These are phyloP conservation scores for Ormosia emarginata DNA, from an alignment of 306 rosid species.

Conservation along the genomic window DNA sequence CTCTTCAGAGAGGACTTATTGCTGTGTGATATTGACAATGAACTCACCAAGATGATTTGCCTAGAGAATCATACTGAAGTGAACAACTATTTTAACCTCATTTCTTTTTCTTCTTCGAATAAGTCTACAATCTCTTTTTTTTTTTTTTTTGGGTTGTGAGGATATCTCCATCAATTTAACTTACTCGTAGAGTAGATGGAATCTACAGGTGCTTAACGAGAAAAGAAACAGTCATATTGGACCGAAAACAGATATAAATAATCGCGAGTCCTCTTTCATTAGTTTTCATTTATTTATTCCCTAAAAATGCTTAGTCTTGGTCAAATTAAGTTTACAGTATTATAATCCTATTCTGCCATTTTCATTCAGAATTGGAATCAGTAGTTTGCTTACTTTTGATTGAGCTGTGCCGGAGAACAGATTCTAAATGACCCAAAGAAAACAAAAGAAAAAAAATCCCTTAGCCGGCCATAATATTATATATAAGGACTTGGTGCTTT, in stretches of 20 bases:
- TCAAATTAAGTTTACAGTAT: conserved; percentile 2
- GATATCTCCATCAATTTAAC: background rate
- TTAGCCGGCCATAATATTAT: background rate
- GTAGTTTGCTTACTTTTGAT: background rate
- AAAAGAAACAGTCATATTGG: background rate
- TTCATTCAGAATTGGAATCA: background rate
- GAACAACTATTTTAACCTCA: background rate
- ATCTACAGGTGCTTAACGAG: background rate
- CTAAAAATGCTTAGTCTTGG: background rate
- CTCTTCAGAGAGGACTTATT: background rate
- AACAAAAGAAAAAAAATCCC: background rate
- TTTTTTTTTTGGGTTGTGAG: too few relatives aligned
- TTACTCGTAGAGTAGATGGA: background rate
- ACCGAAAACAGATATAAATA: too few relatives aligned
- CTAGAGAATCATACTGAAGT: background rate
- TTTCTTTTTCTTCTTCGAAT: too few relatives aligned
- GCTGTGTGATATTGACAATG: background rate
- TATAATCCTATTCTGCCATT: background rate
- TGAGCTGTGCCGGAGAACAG: background rate
- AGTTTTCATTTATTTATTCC: background rate
- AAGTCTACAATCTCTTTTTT: too few relatives aligned
- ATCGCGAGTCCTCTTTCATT: background rate
- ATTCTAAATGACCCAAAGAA: background rate
- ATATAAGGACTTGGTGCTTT: background rate
- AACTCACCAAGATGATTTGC: background rate